Base-by-base conservation (phyloP, 495 filamentous ascomycete species). In the Hyaloscypha variabilis region DNA sequence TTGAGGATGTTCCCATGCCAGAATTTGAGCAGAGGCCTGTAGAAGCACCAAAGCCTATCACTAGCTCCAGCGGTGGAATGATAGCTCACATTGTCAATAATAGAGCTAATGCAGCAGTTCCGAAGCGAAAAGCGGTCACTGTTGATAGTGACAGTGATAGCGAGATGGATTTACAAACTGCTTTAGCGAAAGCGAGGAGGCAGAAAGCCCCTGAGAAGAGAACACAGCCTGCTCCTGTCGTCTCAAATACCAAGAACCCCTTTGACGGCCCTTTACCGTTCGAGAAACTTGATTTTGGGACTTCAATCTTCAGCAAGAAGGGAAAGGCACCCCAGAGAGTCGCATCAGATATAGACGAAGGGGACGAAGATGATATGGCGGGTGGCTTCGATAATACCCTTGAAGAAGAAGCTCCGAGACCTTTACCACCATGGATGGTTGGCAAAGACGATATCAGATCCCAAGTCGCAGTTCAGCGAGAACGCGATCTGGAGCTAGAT, bases 251-350 rank as follows among this genome's bases (percentile, higher is more conserved):
- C 34, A 79, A 79, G 63, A 81, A 82, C 69, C 78, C 80, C 8
- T 92, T 96, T 72, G 84, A 84, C 70, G 94, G 94, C 0, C 92
- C 94, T 2, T 77, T 98, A 19, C 94, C 94, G 1, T 98, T 98
- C 69, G 92, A 97, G 73, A 91, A 89, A 53, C 79, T 99, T 1
- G 85, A 91, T 71, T 85, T 94, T 67, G 83, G 82, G 63, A 79
- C 83, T 73, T 83, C 80, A 23, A 79, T 89, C 19, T 82, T 86
- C 58, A 77, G 76, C 24, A 81, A 76, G 69, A 81, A 77, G 69
- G 64, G 76, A 50, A 63, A 76, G 64, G 65, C 71, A 54, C 46
- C 58, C 28, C 63, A 69, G 58, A 70, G 69, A 34, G 53, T 76
- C 49, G 54, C 66, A 64, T 54, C 57, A 36, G 69, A 66, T 29